These are phyloP conservation scores for Vitis vinifera DNA, from an alignment of 164 flowering plant genomes.

Conservation along the genomic window ASM3070453v1 NC_081807.1:1394501-1395000, in stretches of 20 bases:
- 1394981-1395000: neutral
- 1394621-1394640: conserved; percentile 53
- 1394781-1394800: conserved; percentile 12
- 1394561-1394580: conserved; percentile 7
- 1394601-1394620: conserved; percentile 37
- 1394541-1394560: conserved; percentile 11
- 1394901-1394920: conserved; percentile 28
- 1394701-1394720: conserved; percentile 63
- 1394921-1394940: conserved; percentile 17
- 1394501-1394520: conserved; percentile 7
- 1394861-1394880: conserved; percentile 15
- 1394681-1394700: conserved; percentile 53
- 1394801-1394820: conserved; percentile 27
- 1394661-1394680: conserved; percentile 72
- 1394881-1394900: conserved; percentile 21
- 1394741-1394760: neutral
- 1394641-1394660: conserved; percentile 72
- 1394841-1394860: conserved; percentile 21
- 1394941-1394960: conserved; percentile 28
- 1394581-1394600: conserved; percentile 2
- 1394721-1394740: too few species aligned
- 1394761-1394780: too few species aligned
- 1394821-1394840: conserved; percentile 25
- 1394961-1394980: conserved; percentile 7
- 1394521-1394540: conserved; percentile 8